Base-by-base conservation (phyloP, 495 filamentous ascomycete species). In the Pseudomonodictys pantanalensis region DNA sequence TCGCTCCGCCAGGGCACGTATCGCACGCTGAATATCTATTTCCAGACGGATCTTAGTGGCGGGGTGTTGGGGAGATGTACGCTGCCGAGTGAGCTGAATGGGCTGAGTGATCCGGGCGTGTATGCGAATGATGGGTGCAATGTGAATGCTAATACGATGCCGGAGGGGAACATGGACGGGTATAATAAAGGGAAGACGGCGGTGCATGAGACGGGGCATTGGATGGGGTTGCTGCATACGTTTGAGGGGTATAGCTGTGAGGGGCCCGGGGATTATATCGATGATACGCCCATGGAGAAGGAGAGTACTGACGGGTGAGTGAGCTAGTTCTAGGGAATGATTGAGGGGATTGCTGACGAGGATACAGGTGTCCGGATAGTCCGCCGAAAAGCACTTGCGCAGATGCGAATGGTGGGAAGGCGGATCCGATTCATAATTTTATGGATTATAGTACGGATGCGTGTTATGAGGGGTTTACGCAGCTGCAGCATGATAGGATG, bases 141-240 rank as follows among this genome's bases (percentile, higher is more conserved):
- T 52, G 74, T 87, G 59, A 73, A 82, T 26, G 77, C 70, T 24
- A 65, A 69, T 51, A 77, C 77, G 20, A 77, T 86, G 38, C 84
- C 85, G 39, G 78, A 78, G 38, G 83, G 83, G 11, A 62, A 25
- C 23, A 65, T 74, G 3, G 63, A 69, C 17, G 77, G 77, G 49
- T 87, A 81, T 71, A 81, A 86, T 73, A 56, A 77, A 29, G 85
- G 85, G 42, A 75, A 74, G 58, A 86, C 85, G 18, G 78, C 76
- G 20, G 78, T 80, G 30, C 85, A 88, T 74, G 85, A 86, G 73
- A 76, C 83, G 43, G 84, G 83, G 17, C 85, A 88, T 72, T 87
- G 83, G 82, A 73, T 87, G 49, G 80, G 82, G 43, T 74, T 87
- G 25, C 78, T 79, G 71, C 84, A 88, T 68, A 84, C 81, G 32